Conservation (phyloP, 2,329 filamentous ascomycete genomes). For the Trichoderma sp. region DNA sequence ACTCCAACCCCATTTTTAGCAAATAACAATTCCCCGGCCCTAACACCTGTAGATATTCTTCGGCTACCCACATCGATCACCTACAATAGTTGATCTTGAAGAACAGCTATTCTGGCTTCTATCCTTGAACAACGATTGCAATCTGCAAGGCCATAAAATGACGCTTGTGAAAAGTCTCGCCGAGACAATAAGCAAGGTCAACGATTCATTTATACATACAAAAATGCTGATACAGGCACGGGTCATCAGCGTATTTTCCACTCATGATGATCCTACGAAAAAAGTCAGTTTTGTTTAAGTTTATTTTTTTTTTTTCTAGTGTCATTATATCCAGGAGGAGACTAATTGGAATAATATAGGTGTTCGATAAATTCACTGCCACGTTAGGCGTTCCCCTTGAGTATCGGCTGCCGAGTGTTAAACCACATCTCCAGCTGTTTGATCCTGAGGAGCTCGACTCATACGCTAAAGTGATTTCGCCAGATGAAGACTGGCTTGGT, state of each 20-base stretch:
- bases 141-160: too few species aligned
- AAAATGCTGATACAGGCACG: background rate
- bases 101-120: background rate
- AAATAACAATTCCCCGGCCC: background rate
- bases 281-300: background rate
- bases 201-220: background rate
- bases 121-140: background rate
- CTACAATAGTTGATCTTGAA: background rate
- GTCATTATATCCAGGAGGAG: background rate
- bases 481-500: background rate
- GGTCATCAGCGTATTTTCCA: background rate
- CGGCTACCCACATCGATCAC: conserved; percentile 3
- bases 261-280: background rate
- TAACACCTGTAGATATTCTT: background rate
- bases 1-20: fast-evolving
- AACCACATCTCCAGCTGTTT: background rate
- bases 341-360: background rate
- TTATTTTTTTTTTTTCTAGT: background rate
- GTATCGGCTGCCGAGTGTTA: background rate
- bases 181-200: background rate
- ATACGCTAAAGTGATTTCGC: background rate
- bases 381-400: background rate
- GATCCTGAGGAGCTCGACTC: background rate
- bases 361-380: background rate
- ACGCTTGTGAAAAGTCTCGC: background rate